Evolutionary conservation across 2,329 filamentous ascomycete species (phyloP), one percentile per base, ranked within the genome.

Genomic region (Xylariales sp.): DNA sequence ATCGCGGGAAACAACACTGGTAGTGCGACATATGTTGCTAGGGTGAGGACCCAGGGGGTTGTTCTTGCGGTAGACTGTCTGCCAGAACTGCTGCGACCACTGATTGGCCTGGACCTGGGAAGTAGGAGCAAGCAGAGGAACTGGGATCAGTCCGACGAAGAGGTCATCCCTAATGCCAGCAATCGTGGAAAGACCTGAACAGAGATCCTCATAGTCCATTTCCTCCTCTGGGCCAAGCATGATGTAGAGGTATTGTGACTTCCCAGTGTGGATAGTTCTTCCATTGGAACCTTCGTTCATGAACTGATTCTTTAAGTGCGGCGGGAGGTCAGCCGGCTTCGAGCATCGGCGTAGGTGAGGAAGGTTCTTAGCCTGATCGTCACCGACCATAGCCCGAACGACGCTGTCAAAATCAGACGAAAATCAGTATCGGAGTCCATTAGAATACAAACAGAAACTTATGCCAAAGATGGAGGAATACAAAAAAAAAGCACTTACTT

Each of bases 41-140:
- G 87, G 87, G 57, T 94, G 88, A 14, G 88, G 87, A 4, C 88
- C 88, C 45, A 90, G 86, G 2, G 87, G 87, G 56, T 93, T 93
- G 51, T 85, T 90, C 67, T 89, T 89, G 49, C 87, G 84, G 65
- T 93, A 94, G 36, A 90, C 79, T 2, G 83, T 85, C 10, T 88
- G 88, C 88, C 88, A 94, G 61, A 88, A 91, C 51, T 82, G 74
- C 24, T 76, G 70, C 19, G 80, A 84, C 86, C 86, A 93, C 58
- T 78, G 69, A 19, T 76, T 77, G 7, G 88, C 86, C 60, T 91
- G 86, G 28, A 83, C 72, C 51, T 83, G 77, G 3, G 85, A 90
- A 4, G 83, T 88, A 2, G 88, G 88, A 18, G 86, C 75, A 32
- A 88, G 68, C 19, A 84, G 68, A 5, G 88, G 88, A 10, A 93